Evolutionary conservation across 148 eudicot genomes (phyloP).

Genomic region (Selenicereus undatus): DNA sequence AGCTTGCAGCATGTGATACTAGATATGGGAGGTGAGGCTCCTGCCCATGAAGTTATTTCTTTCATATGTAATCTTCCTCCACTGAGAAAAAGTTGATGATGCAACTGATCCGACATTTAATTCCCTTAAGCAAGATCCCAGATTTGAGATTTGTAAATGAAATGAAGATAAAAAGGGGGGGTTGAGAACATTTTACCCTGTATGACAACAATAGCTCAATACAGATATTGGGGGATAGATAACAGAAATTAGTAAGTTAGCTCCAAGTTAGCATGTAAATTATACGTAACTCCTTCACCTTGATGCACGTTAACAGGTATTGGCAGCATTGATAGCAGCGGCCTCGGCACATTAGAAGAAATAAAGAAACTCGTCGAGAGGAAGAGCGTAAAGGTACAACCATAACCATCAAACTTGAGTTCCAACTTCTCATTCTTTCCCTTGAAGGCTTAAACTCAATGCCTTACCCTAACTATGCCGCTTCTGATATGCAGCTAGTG

Average conservation of each 20-base stretch:
- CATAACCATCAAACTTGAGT: neutral
- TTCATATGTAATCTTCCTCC: no score
- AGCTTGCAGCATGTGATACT: slow-evolving; percentile 46
- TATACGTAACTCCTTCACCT: neutral
- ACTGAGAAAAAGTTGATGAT: no score
- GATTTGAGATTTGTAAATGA: no score
- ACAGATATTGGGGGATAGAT: no score
- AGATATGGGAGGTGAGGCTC: slow-evolving; percentile 49
- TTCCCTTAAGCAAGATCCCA: no score
- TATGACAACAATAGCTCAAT: no score
- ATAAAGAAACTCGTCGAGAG: slow-evolving; percentile 35
- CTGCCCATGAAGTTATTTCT: neutral
- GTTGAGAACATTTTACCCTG: no score
- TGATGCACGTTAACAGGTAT: slow-evolving; percentile 34
- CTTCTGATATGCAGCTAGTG: slow-evolving; percentile 29
- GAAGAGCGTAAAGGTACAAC: slow-evolving; percentile 36
- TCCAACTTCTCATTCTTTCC: neutral
- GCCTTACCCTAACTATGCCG: neutral
- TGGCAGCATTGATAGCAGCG: slow-evolving; percentile 64
- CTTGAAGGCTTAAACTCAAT: neutral
- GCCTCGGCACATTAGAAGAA: slow-evolving; percentile 52
- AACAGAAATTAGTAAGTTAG: no score
- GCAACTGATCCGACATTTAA: no score
- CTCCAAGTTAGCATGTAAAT: no score
- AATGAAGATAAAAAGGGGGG: no score